Percentiles rank a stretch among this genome's conserved stretches.
Conservation (phyloP, 108 stramenopile genomes). For the Nitzschia sp. region DNA sequence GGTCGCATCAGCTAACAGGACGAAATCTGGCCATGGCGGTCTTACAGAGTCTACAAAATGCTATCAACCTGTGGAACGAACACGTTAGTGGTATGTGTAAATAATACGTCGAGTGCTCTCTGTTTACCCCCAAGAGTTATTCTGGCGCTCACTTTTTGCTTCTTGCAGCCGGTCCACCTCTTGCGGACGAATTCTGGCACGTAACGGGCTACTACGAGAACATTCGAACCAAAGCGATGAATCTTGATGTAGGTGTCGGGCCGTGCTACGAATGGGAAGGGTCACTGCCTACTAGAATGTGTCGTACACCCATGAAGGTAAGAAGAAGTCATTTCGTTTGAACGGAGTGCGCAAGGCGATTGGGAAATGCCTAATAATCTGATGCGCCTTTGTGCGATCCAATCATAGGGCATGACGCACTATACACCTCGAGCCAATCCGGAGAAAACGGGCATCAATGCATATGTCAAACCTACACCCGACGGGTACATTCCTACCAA, state of each 20-base stretch:
- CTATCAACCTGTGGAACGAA: conserved; percentile 66
- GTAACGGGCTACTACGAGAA: conserved; percentile 63
- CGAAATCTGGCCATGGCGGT: conserved; percentile 61
- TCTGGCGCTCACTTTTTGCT: not conserved
- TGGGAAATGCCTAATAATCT: too few relatives aligned
- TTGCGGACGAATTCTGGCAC: conserved; percentile 79
- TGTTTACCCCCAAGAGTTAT: too few relatives aligned
- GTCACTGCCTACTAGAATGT: conserved; percentile 48
- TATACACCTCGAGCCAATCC: conserved; percentile 78
- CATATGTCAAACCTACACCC: conserved; percentile 48
- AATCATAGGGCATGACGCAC: conserved; percentile 58
- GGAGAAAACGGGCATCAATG: conserved; percentile 51
- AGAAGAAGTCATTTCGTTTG: conserved; percentile 21
- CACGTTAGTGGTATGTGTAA: conserved; percentile 56
- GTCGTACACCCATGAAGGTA: conserved; percentile 63
- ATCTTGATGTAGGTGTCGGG: conserved; percentile 37
- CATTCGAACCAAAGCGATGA: conserved; percentile 52
- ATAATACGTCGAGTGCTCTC: too few relatives aligned
- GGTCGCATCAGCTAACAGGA: conserved; percentile 73
- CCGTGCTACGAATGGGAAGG: conserved; percentile 48
- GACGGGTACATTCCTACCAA: conserved; percentile 49
- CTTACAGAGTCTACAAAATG: conserved; percentile 60
- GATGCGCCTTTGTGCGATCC: too few relatives aligned
- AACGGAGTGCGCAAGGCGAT: too few relatives aligned
- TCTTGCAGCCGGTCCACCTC: conserved; percentile 63